Evolutionary conservation across 2,329 filamentous ascomycete genomes (phyloP).

Genomic region (Pseudogymnoascus sp.): DNA sequence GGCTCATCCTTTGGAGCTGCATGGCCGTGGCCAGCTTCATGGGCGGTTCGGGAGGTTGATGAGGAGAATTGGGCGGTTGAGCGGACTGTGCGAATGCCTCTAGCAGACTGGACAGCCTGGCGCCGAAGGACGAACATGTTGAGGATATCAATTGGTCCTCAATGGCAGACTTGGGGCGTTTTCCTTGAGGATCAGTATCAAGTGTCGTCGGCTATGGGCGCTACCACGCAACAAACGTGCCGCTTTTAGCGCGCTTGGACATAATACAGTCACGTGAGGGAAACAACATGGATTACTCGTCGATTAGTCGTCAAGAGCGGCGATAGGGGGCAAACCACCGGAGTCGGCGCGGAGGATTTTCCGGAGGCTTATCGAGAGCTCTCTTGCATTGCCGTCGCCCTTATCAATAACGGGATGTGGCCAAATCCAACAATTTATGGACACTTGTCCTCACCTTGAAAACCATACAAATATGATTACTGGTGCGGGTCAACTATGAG

Average conservation of each 20-base stretch:
- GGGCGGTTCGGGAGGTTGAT: conserved; percentile 11
- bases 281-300: background rate
- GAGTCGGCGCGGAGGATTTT: conserved; percentile 1
- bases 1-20: conserved; percentile 38
- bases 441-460: conserved; percentile 1
- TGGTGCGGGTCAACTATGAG: conserved; percentile 5
- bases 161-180: conserved; percentile 1
- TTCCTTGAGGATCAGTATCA: conserved; percentile 4
- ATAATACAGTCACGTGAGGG: background rate
- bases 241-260: conserved; percentile 4
- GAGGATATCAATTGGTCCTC: conserved; percentile 7
- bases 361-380: conserved; percentile 6
- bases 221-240: conserved; percentile 9
- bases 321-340: background rate
- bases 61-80: conserved; percentile 10
- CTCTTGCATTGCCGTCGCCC: background rate
- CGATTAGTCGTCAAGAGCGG: background rate
- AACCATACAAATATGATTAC: conserved; percentile 7
- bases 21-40: conserved; percentile 28
- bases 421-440: conserved; percentile 2
- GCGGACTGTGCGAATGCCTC: conserved; percentile 18
- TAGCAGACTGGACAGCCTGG: conserved; percentile 26
- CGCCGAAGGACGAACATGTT: conserved; percentile 27
- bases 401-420: conserved; percentile 6
- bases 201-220: conserved; percentile 9